Evolutionary conservation across 2,329 filamentous ascomycete genomes (phyloP).

Genomic region (Scolecobasidium constrictum): DNA sequence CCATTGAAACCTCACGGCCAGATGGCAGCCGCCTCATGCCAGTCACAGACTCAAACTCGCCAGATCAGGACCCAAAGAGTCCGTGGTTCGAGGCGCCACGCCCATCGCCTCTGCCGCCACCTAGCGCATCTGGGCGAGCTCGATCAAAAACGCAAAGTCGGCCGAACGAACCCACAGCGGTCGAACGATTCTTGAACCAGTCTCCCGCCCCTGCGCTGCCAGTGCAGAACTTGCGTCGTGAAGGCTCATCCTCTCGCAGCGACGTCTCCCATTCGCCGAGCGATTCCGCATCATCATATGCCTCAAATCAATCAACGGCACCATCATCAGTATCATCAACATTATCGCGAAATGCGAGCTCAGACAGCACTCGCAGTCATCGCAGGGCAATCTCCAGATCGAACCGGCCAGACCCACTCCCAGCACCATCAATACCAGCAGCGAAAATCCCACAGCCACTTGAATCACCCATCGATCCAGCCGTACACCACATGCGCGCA

Average conservation of each 20-base stretch:
- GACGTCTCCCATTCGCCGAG: constrained; percentile 23
- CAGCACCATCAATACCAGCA: constrained; percentile 2
- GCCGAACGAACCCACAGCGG: not conserved
- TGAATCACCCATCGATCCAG: constrained; percentile 28
- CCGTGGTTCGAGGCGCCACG: constrained; percentile 1
- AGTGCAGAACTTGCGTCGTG: constrained; percentile 15
- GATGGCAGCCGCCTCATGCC: not conserved
- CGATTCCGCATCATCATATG: constrained; percentile 28
- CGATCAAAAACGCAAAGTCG: constrained; percentile 3
- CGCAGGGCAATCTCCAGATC: not conserved
- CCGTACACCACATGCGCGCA: constrained; percentile 18
- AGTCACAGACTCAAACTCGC: not conserved
- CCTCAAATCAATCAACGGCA: constrained; percentile 27
- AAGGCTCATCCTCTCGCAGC: constrained; percentile 13
- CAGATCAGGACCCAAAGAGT: not conserved
- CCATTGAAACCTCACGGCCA: not conserved
- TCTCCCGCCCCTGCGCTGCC: not conserved
- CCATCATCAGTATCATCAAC: constrained; percentile 23
- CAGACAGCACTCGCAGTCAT: constrained; percentile 11
- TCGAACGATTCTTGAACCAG: not conserved
- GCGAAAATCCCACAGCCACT: not conserved
- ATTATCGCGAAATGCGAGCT: constrained; percentile 16
- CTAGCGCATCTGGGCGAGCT: not conserved
- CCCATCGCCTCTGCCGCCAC: not conserved
- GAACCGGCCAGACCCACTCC: not conserved